These are phyloP conservation scores for Trypanosoma vivax DNA, from an alignment of 208 protist genomes.

Conservation along the genomic window DNA sequence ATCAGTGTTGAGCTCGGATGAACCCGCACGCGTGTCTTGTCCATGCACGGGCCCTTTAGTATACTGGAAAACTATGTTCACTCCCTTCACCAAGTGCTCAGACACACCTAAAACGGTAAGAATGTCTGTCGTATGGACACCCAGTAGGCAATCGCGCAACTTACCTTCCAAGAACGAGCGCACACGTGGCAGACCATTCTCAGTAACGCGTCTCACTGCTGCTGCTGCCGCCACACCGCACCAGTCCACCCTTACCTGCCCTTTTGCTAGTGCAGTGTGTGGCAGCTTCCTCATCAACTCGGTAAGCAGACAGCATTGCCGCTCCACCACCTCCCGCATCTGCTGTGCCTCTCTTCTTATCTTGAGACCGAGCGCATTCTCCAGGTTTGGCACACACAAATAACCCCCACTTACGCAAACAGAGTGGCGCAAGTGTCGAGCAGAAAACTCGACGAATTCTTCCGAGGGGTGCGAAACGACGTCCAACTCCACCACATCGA, in stretches of 20 bases:
- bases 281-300: constrained; percentile 32
- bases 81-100: not conserved
- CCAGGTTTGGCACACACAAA: constrained; percentile 41
- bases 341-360: not conserved
- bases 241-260: constrained; percentile 49
- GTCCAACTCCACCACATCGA: constrained; percentile 53
- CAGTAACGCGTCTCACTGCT: constrained; percentile 6
- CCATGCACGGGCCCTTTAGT: not conserved
- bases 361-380: constrained; percentile 2
- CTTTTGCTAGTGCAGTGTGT: constrained; percentile 40
- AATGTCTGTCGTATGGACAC: constrained; percentile 18
- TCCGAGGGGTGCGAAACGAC: constrained; percentile 47
- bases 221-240: not conserved
- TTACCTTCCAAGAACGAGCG: constrained; percentile 4
- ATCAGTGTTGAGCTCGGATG: not conserved
- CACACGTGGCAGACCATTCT: constrained; percentile 9
- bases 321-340: constrained; percentile 20
- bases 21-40: not conserved
- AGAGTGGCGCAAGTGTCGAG: constrained; percentile 30
- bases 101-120: constrained; percentile 18
- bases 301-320: constrained; percentile 27
- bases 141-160: constrained; percentile 10
- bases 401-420: constrained; percentile 43
- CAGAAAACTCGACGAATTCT: constrained; percentile 22
- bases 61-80: constrained; percentile 24